Evolutionary conservation across 2,329 filamentous ascomycete genomes (phyloP).

Genomic region (Aspergillus sp.): DNA sequence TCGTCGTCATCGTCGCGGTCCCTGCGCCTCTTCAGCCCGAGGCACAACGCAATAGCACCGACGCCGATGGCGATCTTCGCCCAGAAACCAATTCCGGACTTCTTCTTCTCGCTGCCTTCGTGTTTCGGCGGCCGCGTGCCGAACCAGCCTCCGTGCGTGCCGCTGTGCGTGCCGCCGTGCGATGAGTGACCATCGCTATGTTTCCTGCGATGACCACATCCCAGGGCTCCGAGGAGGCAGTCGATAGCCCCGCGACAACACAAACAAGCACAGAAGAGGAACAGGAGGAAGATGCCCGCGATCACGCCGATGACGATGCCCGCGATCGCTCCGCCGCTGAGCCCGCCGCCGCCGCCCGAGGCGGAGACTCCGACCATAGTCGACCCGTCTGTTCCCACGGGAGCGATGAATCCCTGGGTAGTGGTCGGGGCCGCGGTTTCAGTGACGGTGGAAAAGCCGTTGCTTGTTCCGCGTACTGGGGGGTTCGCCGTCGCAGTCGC

Average conservation of each 20-base stretch:
- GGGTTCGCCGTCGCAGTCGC: conserved; percentile 31
- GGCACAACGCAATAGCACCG: conserved; percentile 35
- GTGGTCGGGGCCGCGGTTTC: conserved; percentile 32
- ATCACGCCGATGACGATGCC: conserved; percentile 44
- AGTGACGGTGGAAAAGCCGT: conserved; percentile 34
- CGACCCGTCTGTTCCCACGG: conserved; percentile 35
- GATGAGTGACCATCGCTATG: too few relatives aligned
- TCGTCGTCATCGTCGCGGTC: conserved; percentile 24
- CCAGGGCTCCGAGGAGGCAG: conserved; percentile 34
- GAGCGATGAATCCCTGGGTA: conserved; percentile 37
- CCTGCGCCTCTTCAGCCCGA: conserved; percentile 36
- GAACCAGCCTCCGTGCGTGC: conserved; percentile 30
- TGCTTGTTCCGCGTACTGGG: conserved; percentile 37
- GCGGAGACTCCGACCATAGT: conserved; percentile 26
- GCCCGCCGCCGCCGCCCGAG: conserved; percentile 22
- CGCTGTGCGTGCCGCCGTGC: conserved; percentile 23
- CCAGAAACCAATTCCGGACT: conserved; percentile 29
- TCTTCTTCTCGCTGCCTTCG: conserved; percentile 28
- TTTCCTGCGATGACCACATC: conserved; percentile 24
- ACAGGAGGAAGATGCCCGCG: conserved; percentile 35
- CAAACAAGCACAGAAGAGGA: conserved; percentile 36
- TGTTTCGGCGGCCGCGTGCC: conserved; percentile 27
- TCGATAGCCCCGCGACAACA: conserved; percentile 35
- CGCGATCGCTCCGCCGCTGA: conserved; percentile 43
- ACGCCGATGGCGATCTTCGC: conserved; percentile 35